Conservation (phyloP, 1,284 basidiomycete species). For the Microbotryomycetes sp. region DNA sequence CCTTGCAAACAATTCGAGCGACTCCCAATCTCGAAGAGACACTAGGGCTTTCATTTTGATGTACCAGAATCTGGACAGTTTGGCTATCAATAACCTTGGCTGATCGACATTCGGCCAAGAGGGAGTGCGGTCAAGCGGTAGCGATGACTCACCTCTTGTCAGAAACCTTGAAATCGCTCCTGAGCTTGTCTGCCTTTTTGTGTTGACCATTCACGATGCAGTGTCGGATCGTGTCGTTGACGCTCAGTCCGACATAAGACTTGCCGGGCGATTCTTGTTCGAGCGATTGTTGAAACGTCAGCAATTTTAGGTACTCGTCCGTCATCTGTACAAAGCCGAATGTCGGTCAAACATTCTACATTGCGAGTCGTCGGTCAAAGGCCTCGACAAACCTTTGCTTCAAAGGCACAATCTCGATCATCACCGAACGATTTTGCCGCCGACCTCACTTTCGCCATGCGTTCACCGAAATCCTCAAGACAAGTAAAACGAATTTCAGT, state of each 20-base stretch:
- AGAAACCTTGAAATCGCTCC: constrained; percentile 78
- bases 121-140: too few species aligned
- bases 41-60: constrained; percentile 76
- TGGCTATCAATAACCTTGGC: too few species aligned
- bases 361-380: constrained; percentile 3
- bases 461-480: constrained; percentile 58
- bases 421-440: constrained; percentile 90
- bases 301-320: constrained; percentile 72
- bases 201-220: constrained; percentile 68
- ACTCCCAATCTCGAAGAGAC: constrained; percentile 70
- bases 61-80: constrained; percentile 69
- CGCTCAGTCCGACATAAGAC: constrained; percentile 65
- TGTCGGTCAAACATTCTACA: background rate
- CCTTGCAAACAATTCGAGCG: constrained; percentile 71
- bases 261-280: constrained; percentile 77
- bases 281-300: constrained; percentile 72
- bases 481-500: background rate
- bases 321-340: constrained; percentile 58
- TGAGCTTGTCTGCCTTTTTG: constrained; percentile 79
- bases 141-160: constrained; percentile 74
- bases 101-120: too few species aligned
- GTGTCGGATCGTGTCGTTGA: constrained; percentile 71
- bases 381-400: constrained; percentile 62
- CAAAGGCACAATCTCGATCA: constrained; percentile 81
- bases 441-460: constrained; percentile 62